phyloP scores from a whole-genome alignment of 192 early-diverging fungal genomes.

The Gaertneriomyces semiglobifer region DNA sequence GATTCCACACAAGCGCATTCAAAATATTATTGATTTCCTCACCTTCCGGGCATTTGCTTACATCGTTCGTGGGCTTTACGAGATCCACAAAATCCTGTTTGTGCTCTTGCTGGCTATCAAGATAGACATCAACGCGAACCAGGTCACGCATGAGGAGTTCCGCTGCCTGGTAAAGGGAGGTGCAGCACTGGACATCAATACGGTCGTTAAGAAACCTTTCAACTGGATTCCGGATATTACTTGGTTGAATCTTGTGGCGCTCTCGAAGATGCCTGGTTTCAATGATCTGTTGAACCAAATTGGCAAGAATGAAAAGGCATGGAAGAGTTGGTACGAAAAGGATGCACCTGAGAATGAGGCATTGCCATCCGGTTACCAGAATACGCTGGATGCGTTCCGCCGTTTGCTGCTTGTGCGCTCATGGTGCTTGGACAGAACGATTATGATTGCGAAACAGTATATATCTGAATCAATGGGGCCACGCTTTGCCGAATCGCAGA shows the following conservation, averaged over 20 bases:
- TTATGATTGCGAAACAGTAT: slow-evolving; percentile 67
- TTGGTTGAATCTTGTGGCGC: slow-evolving; percentile 60
- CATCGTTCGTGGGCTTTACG: slow-evolving; percentile 58
- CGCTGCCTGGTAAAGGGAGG: slow-evolving; percentile 64
- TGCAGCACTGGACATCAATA: slow-evolving; percentile 63
- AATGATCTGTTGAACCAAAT: slow-evolving; percentile 64
- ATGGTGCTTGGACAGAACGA: slow-evolving; percentile 61
- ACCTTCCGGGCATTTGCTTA: slow-evolving; percentile 60
- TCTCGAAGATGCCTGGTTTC: slow-evolving; percentile 63
- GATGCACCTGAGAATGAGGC: slow-evolving; percentile 64
- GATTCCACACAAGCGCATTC: slow-evolving; percentile 62
- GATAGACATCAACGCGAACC: slow-evolving; percentile 55
- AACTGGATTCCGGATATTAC: slow-evolving; percentile 69
- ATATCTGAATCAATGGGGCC: slow-evolving; percentile 50
- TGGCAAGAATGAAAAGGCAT: slow-evolving; percentile 66
- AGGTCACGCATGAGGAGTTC: slow-evolving; percentile 60
- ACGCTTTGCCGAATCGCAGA: slow-evolving; percentile 61
- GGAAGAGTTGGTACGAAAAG: slow-evolving; percentile 63
- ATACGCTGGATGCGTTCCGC: slow-evolving; percentile 57
- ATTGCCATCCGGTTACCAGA: slow-evolving; percentile 58
- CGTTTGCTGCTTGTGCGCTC: slow-evolving; percentile 57
- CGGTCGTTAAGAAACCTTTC: slow-evolving; percentile 64
- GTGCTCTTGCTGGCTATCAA: slow-evolving; percentile 60
- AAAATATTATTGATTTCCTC: slow-evolving; percentile 66
- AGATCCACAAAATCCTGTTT: slow-evolving; percentile 62